These are phyloP conservation scores for Acanthochlamys bracteata DNA, from an alignment of 106 monocot species.

Conservation along the genomic window DNA sequence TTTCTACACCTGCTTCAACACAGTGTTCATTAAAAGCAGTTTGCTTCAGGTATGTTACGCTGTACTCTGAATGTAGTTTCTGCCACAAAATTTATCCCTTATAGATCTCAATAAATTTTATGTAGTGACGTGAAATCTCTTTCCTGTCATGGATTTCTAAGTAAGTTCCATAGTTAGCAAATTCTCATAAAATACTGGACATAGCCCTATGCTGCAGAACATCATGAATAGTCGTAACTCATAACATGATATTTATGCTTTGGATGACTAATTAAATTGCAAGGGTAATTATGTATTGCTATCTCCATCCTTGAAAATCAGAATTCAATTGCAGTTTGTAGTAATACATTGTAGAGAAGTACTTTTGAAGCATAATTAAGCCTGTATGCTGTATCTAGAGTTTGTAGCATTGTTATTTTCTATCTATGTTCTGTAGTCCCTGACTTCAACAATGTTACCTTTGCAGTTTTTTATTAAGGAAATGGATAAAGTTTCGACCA, in stretches of 20 bases:
- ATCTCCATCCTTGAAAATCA: neutral
- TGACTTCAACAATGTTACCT: neutral
- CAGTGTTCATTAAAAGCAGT: conserved; percentile 35
- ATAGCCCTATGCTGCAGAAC: neutral
- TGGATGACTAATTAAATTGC: neutral
- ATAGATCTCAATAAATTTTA: neutral
- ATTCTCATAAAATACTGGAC: neutral
- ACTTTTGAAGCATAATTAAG: neutral
- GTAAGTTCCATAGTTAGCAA: no score
- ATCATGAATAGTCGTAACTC: neutral
- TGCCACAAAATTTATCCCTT: neutral
- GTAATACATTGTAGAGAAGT: neutral
- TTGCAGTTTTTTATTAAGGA: conserved; percentile 24
- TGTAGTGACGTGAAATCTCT: neutral
- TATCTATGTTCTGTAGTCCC: neutral
- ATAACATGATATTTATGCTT: no score
- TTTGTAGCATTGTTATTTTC: neutral
- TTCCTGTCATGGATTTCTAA: neutral
- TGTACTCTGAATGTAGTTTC: neutral
- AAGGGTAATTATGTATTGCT: neutral
- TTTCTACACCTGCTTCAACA: conserved; percentile 50
- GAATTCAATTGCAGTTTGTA: neutral
- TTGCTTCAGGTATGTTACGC: conserved; percentile 37
- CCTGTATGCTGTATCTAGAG: neutral
- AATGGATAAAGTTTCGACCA: conserved; percentile 31